Evolutionary conservation across 139 green algal genomes (phyloP), one percentile per base, ranked within the genome.

Genomic region (Axilococcus clingmanii): DNA sequence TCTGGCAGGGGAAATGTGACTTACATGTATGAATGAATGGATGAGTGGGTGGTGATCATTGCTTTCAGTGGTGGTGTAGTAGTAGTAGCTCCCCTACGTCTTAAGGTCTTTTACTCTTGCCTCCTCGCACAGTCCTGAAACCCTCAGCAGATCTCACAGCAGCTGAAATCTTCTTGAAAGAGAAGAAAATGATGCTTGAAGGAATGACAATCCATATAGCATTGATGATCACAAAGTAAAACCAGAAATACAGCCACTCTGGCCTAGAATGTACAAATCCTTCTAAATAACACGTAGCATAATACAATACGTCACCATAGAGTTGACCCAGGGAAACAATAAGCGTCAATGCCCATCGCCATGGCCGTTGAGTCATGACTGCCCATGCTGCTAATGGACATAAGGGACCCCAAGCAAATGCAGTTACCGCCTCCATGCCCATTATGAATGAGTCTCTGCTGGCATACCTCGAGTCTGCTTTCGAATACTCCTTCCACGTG

Each of bases 401-500:
- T 5, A 59, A 40, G 1, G 85, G 85, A 19, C 85, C 85, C 65
- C 77, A 74, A 0, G 82, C 36, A 41, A 94, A 90, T 0, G 85
- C 85, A 5, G 86, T 95, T 16, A 94, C 34, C 3, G 59, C 65
- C 37, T 95, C 86, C 75, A 95, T 89, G 19, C 46, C 51, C 15
- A 94, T 78, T 15, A 86, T 69, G 52, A 90, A 94, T n/a, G 74
- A 54, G 40, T 95, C 87, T 4, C 86, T 69, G 5, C 74, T 82
- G 9, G 77, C 79, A 56, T 95, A 95, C 25, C 86, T 74, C 1
- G 76, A 89, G 73, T 95, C 86, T 2, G 77, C 85, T 45, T 90
- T 89, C 40, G 61, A 50, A 59, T 95, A 95, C 71, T 95, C 86
- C 72, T 94, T 95, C 86, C 81, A 93, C n/a, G 83, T 74, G 27